Percentiles rank a stretch among this genome's conserved stretches.
Evolutionary conservation across 2,329 filamentous ascomycete species (phyloP).

Genomic region (Neofusicoccum laricinum): DNA sequence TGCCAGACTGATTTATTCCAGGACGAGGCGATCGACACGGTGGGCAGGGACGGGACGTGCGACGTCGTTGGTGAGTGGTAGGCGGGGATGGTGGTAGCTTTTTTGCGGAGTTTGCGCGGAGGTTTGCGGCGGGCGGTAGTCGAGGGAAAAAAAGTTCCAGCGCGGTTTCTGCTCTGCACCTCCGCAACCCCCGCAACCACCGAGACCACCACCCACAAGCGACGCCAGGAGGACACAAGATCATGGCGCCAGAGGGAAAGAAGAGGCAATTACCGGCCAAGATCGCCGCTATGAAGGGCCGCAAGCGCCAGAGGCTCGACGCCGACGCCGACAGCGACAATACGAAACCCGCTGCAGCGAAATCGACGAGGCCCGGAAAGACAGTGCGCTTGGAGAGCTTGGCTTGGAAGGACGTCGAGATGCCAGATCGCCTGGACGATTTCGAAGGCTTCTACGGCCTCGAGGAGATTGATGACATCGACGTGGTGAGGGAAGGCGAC

Average conservation of each 20-base stretch:
- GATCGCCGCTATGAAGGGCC: conserved; percentile 37
- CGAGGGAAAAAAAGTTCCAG: conserved; percentile 8
- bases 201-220: not conserved
- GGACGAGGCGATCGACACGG: not conserved
- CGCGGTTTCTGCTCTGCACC: not conserved
- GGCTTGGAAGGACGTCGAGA: conserved; percentile 61
- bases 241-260: conserved; percentile 23
- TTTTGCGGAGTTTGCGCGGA: conserved; percentile 16
- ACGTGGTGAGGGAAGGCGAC: conserved; percentile 65
- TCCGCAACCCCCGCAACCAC: not conserved
- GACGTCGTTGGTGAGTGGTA: not conserved
- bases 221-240: not conserved
- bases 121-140: conserved; percentile 7
- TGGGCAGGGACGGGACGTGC: not conserved
- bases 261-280: conserved; percentile 41
- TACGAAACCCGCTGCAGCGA: conserved; percentile 18
- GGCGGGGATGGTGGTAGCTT: not conserved
- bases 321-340: not conserved
- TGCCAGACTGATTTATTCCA: not conserved
- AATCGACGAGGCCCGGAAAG: conserved; percentile 11
- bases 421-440: conserved; percentile 77
- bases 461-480: conserved; percentile 88
- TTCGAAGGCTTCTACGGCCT: conserved; percentile 92
- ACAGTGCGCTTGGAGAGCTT: conserved; percentile 50
- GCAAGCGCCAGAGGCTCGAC: conserved; percentile 38